These are phyloP conservation scores for Spiromastix sp. DNA, from an alignment of 2,329 filamentous ascomycete species.

Conservation along the genomic window DNA sequence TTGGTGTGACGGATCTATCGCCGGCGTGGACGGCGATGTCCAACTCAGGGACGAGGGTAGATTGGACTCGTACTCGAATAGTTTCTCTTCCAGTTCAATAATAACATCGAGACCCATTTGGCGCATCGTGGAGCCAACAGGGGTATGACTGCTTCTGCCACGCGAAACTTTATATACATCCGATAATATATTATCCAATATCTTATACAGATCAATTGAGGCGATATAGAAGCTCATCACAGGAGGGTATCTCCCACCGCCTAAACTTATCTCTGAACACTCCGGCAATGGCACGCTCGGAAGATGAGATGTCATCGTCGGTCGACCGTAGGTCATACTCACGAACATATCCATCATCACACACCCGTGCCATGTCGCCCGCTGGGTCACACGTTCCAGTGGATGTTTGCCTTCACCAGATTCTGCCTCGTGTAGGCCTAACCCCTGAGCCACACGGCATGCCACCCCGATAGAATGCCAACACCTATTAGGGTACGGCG, in stretches of 20 bases:
- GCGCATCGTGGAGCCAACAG: background rate
- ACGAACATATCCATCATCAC: constrained; percentile 30
- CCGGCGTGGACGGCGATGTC: constrained; percentile 6
- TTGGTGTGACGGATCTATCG: constrained; percentile 2
- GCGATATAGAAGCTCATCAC: constrained; percentile 19
- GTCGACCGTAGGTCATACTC: constrained; percentile 30
- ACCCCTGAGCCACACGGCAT: constrained; percentile 30
- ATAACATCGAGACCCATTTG: constrained; percentile 17
- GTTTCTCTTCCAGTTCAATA: constrained; percentile 19
- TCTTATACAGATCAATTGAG: constrained; percentile 19
- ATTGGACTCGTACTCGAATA: constrained; percentile 16
- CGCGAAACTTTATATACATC: constrained; percentile 25
- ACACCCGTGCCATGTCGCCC: constrained; percentile 32
- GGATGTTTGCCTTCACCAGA: constrained; percentile 11
- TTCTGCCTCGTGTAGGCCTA: constrained; percentile 30
- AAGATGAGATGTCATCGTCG: constrained; percentile 24
- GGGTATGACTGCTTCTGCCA: constrained; percentile 9
- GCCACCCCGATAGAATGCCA: constrained; percentile 37
- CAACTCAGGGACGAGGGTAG: constrained; percentile 18
- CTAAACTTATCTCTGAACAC: too few relatives aligned
- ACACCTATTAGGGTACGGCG: constrained; percentile 30
- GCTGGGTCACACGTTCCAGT: constrained; percentile 28
- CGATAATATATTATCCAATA: constrained; percentile 25
- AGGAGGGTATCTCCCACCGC: constrained; percentile 2
- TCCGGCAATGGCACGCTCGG: constrained; percentile 15